Evolutionary conservation across 2,329 filamentous ascomycete genomes (phyloP), one percentile per base, ranked within the genome.

Genomic region (Calonectria crousiana): DNA sequence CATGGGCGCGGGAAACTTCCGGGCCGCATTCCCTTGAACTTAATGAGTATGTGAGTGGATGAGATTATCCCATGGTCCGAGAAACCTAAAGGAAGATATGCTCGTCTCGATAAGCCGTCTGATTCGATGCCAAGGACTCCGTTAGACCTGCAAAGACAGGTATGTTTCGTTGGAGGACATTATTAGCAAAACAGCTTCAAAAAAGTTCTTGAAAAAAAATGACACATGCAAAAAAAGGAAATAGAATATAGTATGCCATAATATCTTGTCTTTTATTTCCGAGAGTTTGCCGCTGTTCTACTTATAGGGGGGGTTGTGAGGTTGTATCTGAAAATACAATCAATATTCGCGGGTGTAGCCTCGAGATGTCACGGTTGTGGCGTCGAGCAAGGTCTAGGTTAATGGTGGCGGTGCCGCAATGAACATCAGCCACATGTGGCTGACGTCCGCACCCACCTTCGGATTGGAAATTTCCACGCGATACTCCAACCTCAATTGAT

Each of bases 381-480:
- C 56, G 34, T 16, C 5, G 38, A 23, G 20, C 9, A 26, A 47
- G 20, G 56, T 47, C n/a, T 13, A 62, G 23, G 51, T 32, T 28
- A 28, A 49, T 4, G 9, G 60, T 49, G 38, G 41, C 60, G 38
- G 60, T 62, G 34, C 34, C 1, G 28, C 3, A 30, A 36, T 44
- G 28, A 28, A 9, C 34, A 52, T 8, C 20, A 72, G 64, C 56
- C 71, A 75, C 71, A 53, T 69, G 80, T 82, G 81, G 80, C 81
- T 78, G 20, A 28, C 8, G 9, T 3, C 23, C 20, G 8, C 72
- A 69, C 77, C 73, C 80, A 76, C 78, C 75, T 75, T 72, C 69
- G 78, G 49, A 44, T 69, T 80, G 81, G 81, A 84, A 84, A 84
- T 83, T 84, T 84, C 81, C 79, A 77, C 65, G 75, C 75, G 79